These are phyloP conservation scores for Sporothrix variecibatus DNA, from an alignment of 2,329 filamentous ascomycete genomes.

Conservation along the genomic window DNA sequence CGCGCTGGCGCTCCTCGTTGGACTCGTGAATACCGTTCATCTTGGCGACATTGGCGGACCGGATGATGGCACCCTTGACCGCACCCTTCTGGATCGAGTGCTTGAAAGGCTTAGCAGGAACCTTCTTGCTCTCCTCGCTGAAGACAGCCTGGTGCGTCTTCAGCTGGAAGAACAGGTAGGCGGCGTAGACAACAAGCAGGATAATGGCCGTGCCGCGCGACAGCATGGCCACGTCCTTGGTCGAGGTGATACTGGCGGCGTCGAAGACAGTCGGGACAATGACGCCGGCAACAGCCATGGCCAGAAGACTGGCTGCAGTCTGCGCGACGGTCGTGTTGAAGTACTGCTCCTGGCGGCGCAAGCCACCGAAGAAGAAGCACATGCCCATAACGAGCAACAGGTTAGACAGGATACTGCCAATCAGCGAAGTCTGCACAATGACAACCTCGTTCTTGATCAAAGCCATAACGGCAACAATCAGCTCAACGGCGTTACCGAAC, in stretches of 20 bases:
- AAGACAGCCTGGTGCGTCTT: conserved; percentile 82
- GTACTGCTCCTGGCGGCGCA: conserved; percentile 76
- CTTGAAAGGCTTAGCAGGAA: conserved; percentile 58
- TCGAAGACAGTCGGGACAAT: conserved; percentile 91
- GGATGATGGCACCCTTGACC: conserved; percentile 45
- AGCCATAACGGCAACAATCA: conserved; percentile 87
- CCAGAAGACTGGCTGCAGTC: conserved; percentile 79
- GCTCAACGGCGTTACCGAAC: conserved; percentile 86
- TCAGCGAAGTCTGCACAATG: conserved; percentile 90
- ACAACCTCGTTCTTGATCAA: conserved; percentile 71
- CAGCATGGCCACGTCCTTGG: conserved; percentile 57
- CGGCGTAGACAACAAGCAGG: conserved; percentile 77
- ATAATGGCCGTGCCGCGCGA: conserved; percentile 78
- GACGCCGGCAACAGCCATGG: conserved; percentile 75
- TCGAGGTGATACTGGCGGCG: conserved; percentile 46
- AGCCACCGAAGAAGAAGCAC: conserved; percentile 86
- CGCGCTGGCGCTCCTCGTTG: conserved; percentile 39
- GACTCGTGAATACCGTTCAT: conserved; percentile 32
- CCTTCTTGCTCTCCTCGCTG: conserved; percentile 77
- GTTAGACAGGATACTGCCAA: conserved; percentile 90
- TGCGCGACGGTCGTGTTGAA: conserved; percentile 94
- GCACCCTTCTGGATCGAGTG: conserved; percentile 38
- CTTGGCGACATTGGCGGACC: conserved; percentile 43
- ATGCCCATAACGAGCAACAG: conserved; percentile 85
- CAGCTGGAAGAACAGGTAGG: conserved; percentile 88